Evolutionary conservation across 2,329 filamentous ascomycete genomes (phyloP), one percentile per base, ranked within the genome.

Genomic region (Calonectria pauciramosa): DNA sequence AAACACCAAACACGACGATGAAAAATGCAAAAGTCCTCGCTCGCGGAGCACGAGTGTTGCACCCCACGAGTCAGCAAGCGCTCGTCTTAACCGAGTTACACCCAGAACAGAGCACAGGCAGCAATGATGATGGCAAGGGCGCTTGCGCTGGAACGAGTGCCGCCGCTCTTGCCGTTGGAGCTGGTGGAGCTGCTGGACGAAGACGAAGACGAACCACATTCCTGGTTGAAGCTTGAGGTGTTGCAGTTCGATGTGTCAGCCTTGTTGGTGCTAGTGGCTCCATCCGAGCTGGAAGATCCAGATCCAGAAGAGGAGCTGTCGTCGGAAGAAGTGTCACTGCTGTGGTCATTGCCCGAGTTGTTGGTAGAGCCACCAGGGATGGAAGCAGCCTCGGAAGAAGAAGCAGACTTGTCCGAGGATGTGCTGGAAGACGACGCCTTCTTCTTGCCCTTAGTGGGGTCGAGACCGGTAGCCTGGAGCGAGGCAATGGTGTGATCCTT

Each of bases 401-500:
- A 23, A 16, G 67, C 6, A 34, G 38, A 4, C 28, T 69, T 49
- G 54, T 16, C 65, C 10, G 65, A 66, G 14, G 63, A 54, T 16
- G 65, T 54, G 23, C n/a, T 72, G 14, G 79, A 69, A 1, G 72
- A 56, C 20, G 77, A 64, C n/a, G 68, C 38, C 66, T 77, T 76
- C 66, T 77, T 76, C 79, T 84, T 84, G 73, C 86, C 88, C 28
- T 85, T 84, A 71, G 90, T 84, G 90, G 93, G 95, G 82, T 99
- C 90, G 52, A 93, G 89, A 68, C 97, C 97, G 2, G 94, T 95
- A n/a, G 92, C 96, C 68, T 93, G 87, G 76, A 99, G 91, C 30
- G 94, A 97, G 77, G 92, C 93, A 36, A 99, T 90, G 16, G 95
- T 87, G 65, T 96, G 97, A 66, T 88, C 84, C 83, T 96, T 93